Evolutionary conservation across 805 yeast genomes (phyloP).

Genomic region (Candida multigemmis): DNA sequence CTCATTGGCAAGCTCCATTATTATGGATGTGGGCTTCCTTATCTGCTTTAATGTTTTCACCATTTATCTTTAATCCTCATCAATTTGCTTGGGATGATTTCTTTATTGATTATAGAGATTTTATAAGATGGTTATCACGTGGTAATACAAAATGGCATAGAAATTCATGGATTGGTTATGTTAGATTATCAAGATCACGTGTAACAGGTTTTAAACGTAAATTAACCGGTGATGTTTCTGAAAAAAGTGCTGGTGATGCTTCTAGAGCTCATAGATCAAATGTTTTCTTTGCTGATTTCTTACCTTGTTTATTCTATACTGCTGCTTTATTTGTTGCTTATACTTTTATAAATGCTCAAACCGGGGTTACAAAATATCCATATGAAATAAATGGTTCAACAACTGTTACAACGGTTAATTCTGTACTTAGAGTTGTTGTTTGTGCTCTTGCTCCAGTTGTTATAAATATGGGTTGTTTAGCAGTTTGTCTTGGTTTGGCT

Average conservation of each 20-base stretch:
- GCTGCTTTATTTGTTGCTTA: slow-evolving; percentile 67
- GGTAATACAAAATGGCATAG: slow-evolving; percentile 86
- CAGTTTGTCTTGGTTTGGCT: slow-evolving; percentile 69
- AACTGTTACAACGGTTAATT: slow-evolving; percentile 47
- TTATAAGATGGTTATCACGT: slow-evolving; percentile 83
- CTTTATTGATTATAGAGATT: slow-evolving; percentile 93
- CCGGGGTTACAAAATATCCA: slow-evolving; percentile 53
- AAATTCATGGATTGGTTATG: slow-evolving; percentile 83
- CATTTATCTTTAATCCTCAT: slow-evolving; percentile 94
- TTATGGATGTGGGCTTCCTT: slow-evolving; percentile 97
- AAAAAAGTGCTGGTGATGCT: slow-evolving; percentile 58
- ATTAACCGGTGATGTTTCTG: slow-evolving; percentile 57
- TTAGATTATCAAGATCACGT: slow-evolving; percentile 73
- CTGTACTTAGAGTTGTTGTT: slow-evolving; percentile 61
- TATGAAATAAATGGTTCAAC: slow-evolving; percentile 20
- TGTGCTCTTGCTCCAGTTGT: slow-evolving; percentile 89
- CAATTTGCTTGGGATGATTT: slow-evolving; percentile 95
- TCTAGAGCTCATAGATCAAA: slow-evolving; percentile 74
- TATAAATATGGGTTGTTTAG: slow-evolving; percentile 78
- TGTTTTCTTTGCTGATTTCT: slow-evolving; percentile 69
- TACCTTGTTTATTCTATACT: slow-evolving; percentile 64
- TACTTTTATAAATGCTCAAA: slow-evolving; percentile 78
- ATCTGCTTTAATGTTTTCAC: slow-evolving; percentile 81
- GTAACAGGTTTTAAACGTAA: slow-evolving; percentile 86
- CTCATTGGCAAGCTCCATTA: slow-evolving; percentile 88